Evolutionary conservation across 176 grass and related monocot genomes (phyloP), one percentile per base, ranked within the genome.

Genomic region (Rhynchospora breviuscula): DNA sequence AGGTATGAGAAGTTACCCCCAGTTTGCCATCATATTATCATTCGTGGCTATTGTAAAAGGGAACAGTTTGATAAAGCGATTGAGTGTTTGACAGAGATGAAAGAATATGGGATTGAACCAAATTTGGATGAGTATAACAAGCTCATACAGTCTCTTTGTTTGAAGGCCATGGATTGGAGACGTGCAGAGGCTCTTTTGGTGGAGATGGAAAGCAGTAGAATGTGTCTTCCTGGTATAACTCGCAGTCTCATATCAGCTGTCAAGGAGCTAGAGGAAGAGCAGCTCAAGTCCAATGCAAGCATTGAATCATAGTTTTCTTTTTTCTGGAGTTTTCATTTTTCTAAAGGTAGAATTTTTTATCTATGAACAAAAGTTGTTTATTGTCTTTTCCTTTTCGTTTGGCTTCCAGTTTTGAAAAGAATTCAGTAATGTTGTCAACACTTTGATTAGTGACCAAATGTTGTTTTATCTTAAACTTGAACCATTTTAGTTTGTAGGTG

Each of bases 21-120:
- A 66, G 81, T 99, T 83, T 79, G 66, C 45, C 90, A 99, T 85
- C 97, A 96, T 56, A 90, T 88, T 74, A 82, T 99, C 33, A 96
- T 96, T 62, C 93, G 97, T 77, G 97, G 97, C 70, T 99, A 96
- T 87, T 95, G 91, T 90, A 93, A 99, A 84, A 92, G 88, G 85
- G 91, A 94, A 64, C 79, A 99, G 67, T 99, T 96, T 43, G 88
- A 85, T 45, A 99, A 99, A 73, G 97, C 97, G 11, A 83, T 89
- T 51, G 91, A 96, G 73, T 90, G 91, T 64, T 88, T 99, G 76
- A 89, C 90, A 78, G 91, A 99, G 88, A 99, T 99, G 97, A 92
- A 89, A 60, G 82, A 93, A 85, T 89, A 92, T 79, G 97, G 93
- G n/a, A 31, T 96, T 57, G 90, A 60, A 77, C 93, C 97, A 89